Base-by-base conservation (phyloP, 2,329 filamentous ascomycete genomes). In the Monilinia fructigena region DNA sequence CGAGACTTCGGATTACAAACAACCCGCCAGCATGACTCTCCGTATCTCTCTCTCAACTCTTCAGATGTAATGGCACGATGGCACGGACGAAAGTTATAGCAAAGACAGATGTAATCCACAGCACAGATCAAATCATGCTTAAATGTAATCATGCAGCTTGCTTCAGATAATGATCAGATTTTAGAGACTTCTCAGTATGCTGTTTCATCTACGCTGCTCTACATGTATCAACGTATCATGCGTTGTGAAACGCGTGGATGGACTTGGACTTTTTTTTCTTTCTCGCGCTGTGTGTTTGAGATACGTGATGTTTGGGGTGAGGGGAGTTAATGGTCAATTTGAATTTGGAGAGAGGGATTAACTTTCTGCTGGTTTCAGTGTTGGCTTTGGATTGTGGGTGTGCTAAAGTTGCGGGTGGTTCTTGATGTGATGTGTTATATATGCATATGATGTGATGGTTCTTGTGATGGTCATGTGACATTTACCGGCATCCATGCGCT, bases 201-300 rank as follows among this genome's bases (percentile, higher is more conserved):
- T 28, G 55, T 59, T 59, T 59, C 55, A 59, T 23, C 10, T 47
- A 31, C 7, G n/a, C 10, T 45, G 26, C 31, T 35, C 31, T 35
- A 5, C 7, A 35, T 35, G 31, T 35, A 35, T 35, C 5, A 35
- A 35, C 31, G 31, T 35, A 47, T 47, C 16, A 59, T 59, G 40
- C 40, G 42, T 2, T 28, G 11, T 59, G 40, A 59, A 59, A 59
- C 55, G 31, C 47, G 55, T 31, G 55, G 47, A 47, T 31, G 47
- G 55, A 59, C 55, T 31, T 12, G 31, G 6, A 31, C n/a, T 59
- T 45, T 47, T 35, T 28, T 59, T 45, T 47, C n/a, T 28, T 35
- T 35, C 31, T 35, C 31, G 31, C 31, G 31, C 31, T 35, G 31
- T 3, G 31, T 35, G 31, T 35, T 35, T 35, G 31, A 35, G 31